A percentile compares a stretch with the other conserved stretches of the same genome.
Evolutionary conservation across 805 yeast species (phyloP).

Genomic region (Lipomyces orientalis): DNA sequence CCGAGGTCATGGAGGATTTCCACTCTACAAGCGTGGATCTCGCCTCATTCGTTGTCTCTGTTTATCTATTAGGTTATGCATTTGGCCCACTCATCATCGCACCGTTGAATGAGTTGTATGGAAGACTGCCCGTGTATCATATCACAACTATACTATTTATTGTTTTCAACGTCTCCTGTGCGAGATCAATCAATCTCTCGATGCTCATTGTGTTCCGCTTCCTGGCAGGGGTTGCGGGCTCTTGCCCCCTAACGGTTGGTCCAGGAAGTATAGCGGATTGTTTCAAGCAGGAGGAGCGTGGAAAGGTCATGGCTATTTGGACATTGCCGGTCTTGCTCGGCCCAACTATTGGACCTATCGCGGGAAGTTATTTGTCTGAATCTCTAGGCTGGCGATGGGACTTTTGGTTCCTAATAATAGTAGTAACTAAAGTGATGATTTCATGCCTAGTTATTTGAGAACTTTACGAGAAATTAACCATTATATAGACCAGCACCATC

Average conservation of each 20-base stretch:
- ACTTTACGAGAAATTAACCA: background rate
- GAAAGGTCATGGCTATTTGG: slow-evolving; percentile 61
- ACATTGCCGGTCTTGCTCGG: slow-evolving; percentile 66
- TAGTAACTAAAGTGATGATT: slow-evolving; percentile 49
- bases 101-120: slow-evolving; percentile 63
- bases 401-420: slow-evolving; percentile 54
- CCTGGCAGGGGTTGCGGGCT: slow-evolving; percentile 67
- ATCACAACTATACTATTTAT: slow-evolving; percentile 55
- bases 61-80: slow-evolving; percentile 72
- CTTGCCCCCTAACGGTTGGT: slow-evolving; percentile 70
- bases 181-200: slow-evolving; percentile 59
- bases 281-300: slow-evolving; percentile 54
- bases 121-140: slow-evolving; percentile 67
- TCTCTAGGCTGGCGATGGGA: slow-evolving; percentile 65
- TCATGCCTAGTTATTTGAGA: slow-evolving; percentile 51
- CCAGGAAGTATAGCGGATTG: slow-evolving; percentile 73
- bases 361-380: slow-evolving; percentile 62
- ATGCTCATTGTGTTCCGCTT: slow-evolving; percentile 65
- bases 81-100: slow-evolving; percentile 72
- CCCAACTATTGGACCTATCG: slow-evolving; percentile 56
- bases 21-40: slow-evolving; percentile 50
- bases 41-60: slow-evolving; percentile 57
- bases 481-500: background rate
- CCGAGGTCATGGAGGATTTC: slow-evolving; percentile 54
- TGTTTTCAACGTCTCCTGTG: slow-evolving; percentile 65